Conservation (phyloP, 2,329 filamentous ascomycete species). For the Microsporum canis region DNA sequence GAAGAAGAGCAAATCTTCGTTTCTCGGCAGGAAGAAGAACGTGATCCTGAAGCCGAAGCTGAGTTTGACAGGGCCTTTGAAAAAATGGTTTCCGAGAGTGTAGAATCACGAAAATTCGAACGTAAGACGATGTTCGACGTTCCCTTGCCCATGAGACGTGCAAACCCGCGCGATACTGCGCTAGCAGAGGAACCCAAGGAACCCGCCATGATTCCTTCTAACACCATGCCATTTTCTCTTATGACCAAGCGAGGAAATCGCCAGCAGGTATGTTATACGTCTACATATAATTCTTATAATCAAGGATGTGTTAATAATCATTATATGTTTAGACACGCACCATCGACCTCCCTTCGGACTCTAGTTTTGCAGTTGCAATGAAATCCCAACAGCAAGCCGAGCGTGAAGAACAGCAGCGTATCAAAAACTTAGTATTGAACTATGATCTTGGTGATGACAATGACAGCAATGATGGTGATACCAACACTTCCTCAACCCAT, state of each 20-base stretch:
- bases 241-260: slow-evolving; percentile 93
- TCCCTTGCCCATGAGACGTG: slow-evolving; percentile 77
- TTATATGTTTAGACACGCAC: slow-evolving; percentile 59
- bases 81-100: slow-evolving; percentile 95
- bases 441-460: slow-evolving; percentile 79
- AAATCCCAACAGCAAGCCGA: slow-evolving; percentile 90
- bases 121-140: slow-evolving; percentile 91
- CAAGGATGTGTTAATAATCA: not conserved
- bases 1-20: slow-evolving; percentile 87
- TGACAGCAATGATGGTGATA: slow-evolving; percentile 68
- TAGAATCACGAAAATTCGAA: slow-evolving; percentile 92
- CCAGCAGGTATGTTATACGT: slow-evolving; percentile 56
- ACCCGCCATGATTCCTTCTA: slow-evolving; percentile 21
- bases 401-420: slow-evolving; percentile 90
- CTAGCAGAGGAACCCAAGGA: slow-evolving; percentile 30
- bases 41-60: slow-evolving; percentile 87
- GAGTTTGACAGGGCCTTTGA: slow-evolving; percentile 97
- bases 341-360: slow-evolving; percentile 76
- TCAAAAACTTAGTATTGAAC: slow-evolving; percentile 94
- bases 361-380: slow-evolving; percentile 91
- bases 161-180: slow-evolving; percentile 46
- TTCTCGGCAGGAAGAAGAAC: slow-evolving; percentile 75
- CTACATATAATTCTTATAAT: not conserved
- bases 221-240: slow-evolving; percentile 92
- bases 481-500: slow-evolving; percentile 23